Base-by-base conservation (phyloP, 495 filamentous ascomycete species). In the Penicillium paxilli region DNA sequence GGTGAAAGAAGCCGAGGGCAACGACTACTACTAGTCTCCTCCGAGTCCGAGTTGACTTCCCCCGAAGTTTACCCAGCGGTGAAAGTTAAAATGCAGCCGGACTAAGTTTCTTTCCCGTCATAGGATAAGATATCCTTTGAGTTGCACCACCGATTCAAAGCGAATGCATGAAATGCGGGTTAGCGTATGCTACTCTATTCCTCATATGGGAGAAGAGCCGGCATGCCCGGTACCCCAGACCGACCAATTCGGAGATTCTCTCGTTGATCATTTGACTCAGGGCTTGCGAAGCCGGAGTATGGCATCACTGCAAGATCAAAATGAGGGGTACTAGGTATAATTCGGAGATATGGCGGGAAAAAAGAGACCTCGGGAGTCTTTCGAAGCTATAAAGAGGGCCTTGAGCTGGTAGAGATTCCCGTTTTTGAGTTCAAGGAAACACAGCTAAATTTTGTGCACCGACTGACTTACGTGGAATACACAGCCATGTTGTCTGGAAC, bases 351-450 rank as follows among this genome's bases (percentile, higher is more conserved):
- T 28, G 8, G 24, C 5, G 2, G 19, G 12, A 22, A 11, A 2
- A 23, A 53, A 26, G 24, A 44, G 26, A n/a, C n/a, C n/a, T n/a
- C n/a, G n/a, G n/a, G n/a, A n/a, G n/a, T n/a, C n/a, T n/a, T n/a
- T n/a, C n/a, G n/a, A n/a, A n/a, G n/a, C n/a, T 58, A 58, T 58
- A 37, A 53, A 58, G 21, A 49, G 49, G 3, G 49, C 26, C 41
- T 17, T n/a, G 5, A 14, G 17, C 24, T 1, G 30, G 30, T 32
- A 14, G 30, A 32, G 5, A 14, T 32, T 32, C 30, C n/a, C 30
- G 30, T 32, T 32, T 14, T 9, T 32, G 16, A 40, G 7, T n/a
- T 40, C 35, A 40, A 20, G 19, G 17, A 7, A 40, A 17, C 16
- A 8, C 30, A 3, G 35, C 19, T 20, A 2, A 5, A 40, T 16